Conservation (phyloP, 345 rosid genomes). For the Xanthoceras sorbifolium region DNA sequence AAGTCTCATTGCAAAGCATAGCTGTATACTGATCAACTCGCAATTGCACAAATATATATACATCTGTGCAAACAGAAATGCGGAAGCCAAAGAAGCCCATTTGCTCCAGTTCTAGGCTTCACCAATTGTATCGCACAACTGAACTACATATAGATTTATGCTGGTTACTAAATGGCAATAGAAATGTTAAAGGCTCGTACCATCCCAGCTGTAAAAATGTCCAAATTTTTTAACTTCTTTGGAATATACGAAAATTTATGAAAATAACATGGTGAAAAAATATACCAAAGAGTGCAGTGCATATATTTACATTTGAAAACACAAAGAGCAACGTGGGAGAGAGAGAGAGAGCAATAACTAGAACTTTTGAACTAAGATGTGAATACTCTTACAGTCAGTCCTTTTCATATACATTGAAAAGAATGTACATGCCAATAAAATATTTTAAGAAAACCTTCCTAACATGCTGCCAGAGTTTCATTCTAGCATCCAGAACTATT, state of each 20-base stretch:
- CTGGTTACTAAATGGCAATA: neutral
- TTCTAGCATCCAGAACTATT: no score
- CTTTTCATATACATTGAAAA: conserved; percentile 4
- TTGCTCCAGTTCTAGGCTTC: neutral
- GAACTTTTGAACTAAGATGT: conserved; percentile 10
- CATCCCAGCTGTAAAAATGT: conserved; percentile 1
- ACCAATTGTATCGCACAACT: neutral
- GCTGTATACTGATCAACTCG: neutral
- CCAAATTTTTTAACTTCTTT: neutral
- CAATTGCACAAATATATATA: neutral
- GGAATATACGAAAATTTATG: neutral
- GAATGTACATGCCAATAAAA: neutral
- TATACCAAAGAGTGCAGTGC: neutral
- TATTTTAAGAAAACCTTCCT: neutral
- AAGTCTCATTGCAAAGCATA: neutral
- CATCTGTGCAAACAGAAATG: neutral
- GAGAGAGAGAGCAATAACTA: neutral
- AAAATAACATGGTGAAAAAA: neutral
- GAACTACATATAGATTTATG: neutral
- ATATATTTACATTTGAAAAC: neutral
- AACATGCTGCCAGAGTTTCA: no score
- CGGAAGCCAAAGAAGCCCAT: neutral
- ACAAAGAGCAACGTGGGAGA: neutral
- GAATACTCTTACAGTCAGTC: neutral
- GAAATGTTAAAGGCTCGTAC: neutral